These are phyloP conservation scores for Vinca minor DNA, from an alignment of 257 asterid species.

Conservation along the genomic window DNA sequence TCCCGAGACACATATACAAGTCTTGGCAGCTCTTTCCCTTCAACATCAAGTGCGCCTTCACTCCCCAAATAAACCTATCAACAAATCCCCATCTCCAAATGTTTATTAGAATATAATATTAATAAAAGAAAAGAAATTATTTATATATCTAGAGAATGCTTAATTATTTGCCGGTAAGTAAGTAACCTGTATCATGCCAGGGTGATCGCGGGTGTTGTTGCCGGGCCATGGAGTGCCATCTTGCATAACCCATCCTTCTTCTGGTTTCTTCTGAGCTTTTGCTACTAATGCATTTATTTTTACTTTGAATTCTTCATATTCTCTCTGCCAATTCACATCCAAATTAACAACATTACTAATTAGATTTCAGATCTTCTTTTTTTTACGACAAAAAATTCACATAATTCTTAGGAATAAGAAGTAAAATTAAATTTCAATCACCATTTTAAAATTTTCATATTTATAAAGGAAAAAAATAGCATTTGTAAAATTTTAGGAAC, in stretches of 20 bases:
- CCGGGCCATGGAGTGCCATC: constrained; percentile 94
- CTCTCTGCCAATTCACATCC: constrained; percentile 73
- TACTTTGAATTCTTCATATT: constrained; percentile 78
- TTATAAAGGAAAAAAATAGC: no score
- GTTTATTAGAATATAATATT: no score
- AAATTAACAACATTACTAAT: no score
- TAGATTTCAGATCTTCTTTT: no score
- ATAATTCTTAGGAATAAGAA: no score
- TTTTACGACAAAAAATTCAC: no score
- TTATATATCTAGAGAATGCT: no score
- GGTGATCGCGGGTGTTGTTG: constrained; percentile 73
- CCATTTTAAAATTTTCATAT: no score
- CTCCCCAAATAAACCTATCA: constrained; percentile 67
- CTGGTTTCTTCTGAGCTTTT: constrained; percentile 80
- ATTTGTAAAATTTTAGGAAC: neutral
- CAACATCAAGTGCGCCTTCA: constrained; percentile 84
- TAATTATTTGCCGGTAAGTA: no score
- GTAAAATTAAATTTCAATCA: no score
- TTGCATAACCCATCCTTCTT: constrained; percentile 92
- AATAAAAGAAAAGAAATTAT: no score
- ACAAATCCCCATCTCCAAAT: neutral
- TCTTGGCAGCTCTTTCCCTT: constrained; percentile 75
- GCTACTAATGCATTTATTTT: constrained; percentile 69
- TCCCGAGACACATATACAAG: constrained; percentile 80
- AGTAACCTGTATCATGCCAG: constrained; percentile 89